Percentiles rank a stretch among this genome's conserved stretches.
Conservation (phyloP, 1,284 basidiomycete genomes). For the Ustilago shanxiensis region DNA sequence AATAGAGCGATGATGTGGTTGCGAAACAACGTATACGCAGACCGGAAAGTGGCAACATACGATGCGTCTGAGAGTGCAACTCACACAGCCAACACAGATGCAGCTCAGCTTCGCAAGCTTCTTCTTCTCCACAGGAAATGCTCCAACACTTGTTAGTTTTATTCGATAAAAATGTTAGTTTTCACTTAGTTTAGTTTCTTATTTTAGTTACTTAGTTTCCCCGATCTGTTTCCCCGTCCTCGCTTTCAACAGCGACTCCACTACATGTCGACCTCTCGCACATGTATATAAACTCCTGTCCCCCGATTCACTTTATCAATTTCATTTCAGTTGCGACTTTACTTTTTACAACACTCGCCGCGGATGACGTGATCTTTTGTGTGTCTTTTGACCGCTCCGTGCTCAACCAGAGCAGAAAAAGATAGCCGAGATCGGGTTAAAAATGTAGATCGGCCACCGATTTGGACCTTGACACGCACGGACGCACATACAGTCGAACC, state of each 20-base stretch:
- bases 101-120: not conserved
- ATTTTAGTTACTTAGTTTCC: too few relatives aligned
- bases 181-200: too few relatives aligned
- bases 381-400: too few relatives aligned
- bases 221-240: too few relatives aligned
- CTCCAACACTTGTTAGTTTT: constrained; percentile 11
- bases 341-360: too few relatives aligned
- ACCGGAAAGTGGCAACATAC: constrained; percentile 1
- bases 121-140: not conserved
- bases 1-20: not conserved
- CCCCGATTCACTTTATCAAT: too few relatives aligned
- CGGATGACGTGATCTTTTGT: constrained; percentile 28
- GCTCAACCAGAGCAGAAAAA: constrained; percentile 18
- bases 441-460: not conserved
- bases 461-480: constrained; percentile 15
- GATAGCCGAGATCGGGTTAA: constrained; percentile 28
- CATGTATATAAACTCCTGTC: too few relatives aligned
- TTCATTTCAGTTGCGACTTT: too few relatives aligned
- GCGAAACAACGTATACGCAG: not conserved
- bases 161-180: too few relatives aligned
- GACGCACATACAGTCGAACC: constrained; percentile 9
- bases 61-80: not conserved
- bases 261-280: too few relatives aligned
- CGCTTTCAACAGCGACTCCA: too few relatives aligned
- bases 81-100: constrained; percentile 3